A percentile compares a stretch with the other conserved stretches of the same genome.
Conservation (phyloP, 805 yeast species). For the Spathaspora girioi region DNA sequence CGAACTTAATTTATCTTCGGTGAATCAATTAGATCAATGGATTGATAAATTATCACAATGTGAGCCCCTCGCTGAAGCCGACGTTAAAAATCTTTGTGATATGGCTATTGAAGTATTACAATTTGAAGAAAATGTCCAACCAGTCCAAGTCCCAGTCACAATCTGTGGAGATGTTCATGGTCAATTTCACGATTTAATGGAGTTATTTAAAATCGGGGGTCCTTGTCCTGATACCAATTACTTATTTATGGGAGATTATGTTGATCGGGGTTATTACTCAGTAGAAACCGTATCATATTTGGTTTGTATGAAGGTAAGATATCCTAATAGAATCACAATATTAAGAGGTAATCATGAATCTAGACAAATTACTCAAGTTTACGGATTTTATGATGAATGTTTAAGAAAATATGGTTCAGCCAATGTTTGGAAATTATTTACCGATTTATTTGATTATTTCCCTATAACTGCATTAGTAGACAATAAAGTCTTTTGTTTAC, state of each 20-base stretch:
- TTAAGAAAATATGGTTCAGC: conserved; percentile 90
- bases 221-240: conserved; percentile 50
- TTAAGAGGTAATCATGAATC: conserved; percentile 94
- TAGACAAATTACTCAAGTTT: conserved; percentile 93
- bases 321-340: conserved; percentile 86
- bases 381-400: conserved; percentile 95
- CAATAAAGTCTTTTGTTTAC: conserved; percentile 85
- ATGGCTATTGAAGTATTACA: conserved; percentile 91
- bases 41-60: conserved; percentile 75
- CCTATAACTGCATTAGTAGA: conserved; percentile 93
- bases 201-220: conserved; percentile 82
- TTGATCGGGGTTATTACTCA: conserved; percentile 85
- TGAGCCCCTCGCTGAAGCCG: conserved; percentile 76
- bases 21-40: conserved; percentile 82
- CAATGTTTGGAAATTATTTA: conserved; percentile 88
- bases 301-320: conserved; percentile 89
- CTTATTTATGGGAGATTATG: conserved; percentile 63
- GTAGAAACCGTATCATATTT: conserved; percentile 88
- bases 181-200: conserved; percentile 93
- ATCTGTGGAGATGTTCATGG: conserved; percentile 98
- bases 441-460: conserved; percentile 88
- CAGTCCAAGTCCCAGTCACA: conserved; percentile 92
- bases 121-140: conserved; percentile 92
- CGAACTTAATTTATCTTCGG: conserved; percentile 26
- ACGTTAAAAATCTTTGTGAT: conserved; percentile 74